Conservation (phyloP, 2,329 filamentous ascomycete genomes). For the Exophiala mesophila region DNA sequence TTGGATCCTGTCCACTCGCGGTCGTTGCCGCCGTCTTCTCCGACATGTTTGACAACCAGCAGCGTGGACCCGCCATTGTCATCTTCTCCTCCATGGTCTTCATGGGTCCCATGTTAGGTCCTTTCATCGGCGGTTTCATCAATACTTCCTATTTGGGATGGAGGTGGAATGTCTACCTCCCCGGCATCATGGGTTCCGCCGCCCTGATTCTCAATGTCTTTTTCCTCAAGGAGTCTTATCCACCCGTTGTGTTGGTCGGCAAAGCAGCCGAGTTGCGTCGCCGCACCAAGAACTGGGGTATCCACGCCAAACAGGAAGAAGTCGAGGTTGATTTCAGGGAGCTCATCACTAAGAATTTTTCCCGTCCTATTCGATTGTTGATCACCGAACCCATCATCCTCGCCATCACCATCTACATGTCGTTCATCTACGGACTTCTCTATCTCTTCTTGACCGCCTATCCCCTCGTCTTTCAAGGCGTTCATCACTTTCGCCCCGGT, state of each 20-base stretch:
- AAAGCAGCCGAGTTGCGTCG: slow-evolving; percentile 53
- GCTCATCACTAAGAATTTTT: slow-evolving; percentile 50
- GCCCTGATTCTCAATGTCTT: slow-evolving; percentile 46
- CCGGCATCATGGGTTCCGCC: slow-evolving; percentile 52
- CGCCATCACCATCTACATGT: slow-evolving; percentile 37
- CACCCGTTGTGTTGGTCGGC: slow-evolving; percentile 52
- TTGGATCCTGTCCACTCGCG: slow-evolving; percentile 50
- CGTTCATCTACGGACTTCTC: slow-evolving; percentile 29
- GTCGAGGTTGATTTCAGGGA: slow-evolving; percentile 50
- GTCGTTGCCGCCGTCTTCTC: slow-evolving; percentile 53
- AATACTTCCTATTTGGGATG: slow-evolving; percentile 47
- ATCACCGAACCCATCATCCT: slow-evolving; percentile 43
- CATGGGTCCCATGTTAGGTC: slow-evolving; percentile 49
- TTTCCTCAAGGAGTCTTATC: slow-evolving; percentile 55
- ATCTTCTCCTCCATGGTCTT: slow-evolving; percentile 51
- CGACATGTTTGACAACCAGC: slow-evolving; percentile 51
- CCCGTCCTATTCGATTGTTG: slow-evolving; percentile 41
- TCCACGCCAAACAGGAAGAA: slow-evolving; percentile 56
- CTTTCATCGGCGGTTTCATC: slow-evolving; percentile 53
- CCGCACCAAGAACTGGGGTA: slow-evolving; percentile 56
- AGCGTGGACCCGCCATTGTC: slow-evolving; percentile 43
- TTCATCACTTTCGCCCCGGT: slow-evolving; percentile 67
- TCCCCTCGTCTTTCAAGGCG: slow-evolving; percentile 35
- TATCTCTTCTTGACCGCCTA: slow-evolving; percentile 33
- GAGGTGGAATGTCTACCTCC: slow-evolving; percentile 53